Base-by-base conservation (phyloP, 495 filamentous ascomycete species). In the Tuber indicum region DNA sequence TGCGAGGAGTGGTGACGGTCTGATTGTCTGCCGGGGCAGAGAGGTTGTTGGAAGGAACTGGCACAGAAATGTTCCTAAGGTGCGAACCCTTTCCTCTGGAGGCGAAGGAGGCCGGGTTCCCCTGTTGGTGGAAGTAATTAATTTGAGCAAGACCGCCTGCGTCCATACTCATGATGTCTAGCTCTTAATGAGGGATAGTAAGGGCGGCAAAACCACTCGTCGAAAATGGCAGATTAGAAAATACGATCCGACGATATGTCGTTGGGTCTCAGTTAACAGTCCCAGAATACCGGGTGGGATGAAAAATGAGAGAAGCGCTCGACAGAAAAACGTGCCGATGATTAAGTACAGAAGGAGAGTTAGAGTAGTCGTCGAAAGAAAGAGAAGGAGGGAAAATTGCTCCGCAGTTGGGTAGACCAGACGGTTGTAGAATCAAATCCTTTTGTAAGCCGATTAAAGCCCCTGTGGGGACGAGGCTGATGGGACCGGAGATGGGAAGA, bases 131-230 rank as follows among this genome's bases (percentile, higher is more conserved):
- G 84, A 90, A 91, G 89, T 95, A 96, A 85, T 93, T 92, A 96
- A 99, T 98, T 88, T 97, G 96, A 94, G 95, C 92, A 88, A 97
- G 93, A 94, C 94, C 94, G 89, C 94, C 96, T 89, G 94, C 90
- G 94, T 97, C 92, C 90, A 97, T 96, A 89, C 92, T 94, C 78
- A 80, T 76, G 74, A 76, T 80, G 58, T 80, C 92, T 91, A 86
- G 80, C 77, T 83, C 82, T 66, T 78, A 81, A 76, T 75, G 70
- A 77, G 77, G 81, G 69, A 72, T 72, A 74, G 73, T 82, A 80
- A 0, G 86, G 86, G 70, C 83, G 85, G 45, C 84, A 81, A 75
- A 75, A 76, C 62, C 70, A 75, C 69, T 80, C 49, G 75, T 66
- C 41, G 69, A 72, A 74, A 74, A 78, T 39, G 70, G 73, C 52